Conservation (phyloP, 23 red algal species). For the Pyropia haitanensis region DNA sequence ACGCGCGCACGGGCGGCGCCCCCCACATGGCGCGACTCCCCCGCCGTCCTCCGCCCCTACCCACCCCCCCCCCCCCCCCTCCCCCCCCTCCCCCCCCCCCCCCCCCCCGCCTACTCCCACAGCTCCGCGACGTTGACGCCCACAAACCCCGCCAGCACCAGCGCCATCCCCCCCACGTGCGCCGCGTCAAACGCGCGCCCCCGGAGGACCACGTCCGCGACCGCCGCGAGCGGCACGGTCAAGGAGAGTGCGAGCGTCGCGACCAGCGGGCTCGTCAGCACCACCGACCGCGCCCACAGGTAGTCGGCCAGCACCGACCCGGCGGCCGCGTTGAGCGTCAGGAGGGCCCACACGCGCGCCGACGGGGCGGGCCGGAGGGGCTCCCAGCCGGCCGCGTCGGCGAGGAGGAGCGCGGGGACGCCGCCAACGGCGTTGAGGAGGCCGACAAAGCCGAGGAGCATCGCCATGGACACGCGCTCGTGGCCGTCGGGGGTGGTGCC, state of each 20-base stretch:
- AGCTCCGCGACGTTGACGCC: constrained; percentile 22
- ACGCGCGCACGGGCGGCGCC: too few species aligned
- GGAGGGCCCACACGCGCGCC: constrained; percentile 11
- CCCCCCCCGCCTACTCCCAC: too few species aligned
- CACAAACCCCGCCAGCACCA: constrained; percentile 63
- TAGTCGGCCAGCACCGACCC: constrained; percentile 88
- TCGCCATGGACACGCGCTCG: constrained; percentile 13
- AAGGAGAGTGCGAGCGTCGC: constrained; percentile 74
- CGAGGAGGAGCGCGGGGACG: constrained; percentile 34
- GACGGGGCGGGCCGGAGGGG: constrained; percentile 4
- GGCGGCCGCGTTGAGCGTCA: constrained; percentile 62
- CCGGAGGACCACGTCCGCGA: constrained; percentile 35
- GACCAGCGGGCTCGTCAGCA: constrained; percentile 66
- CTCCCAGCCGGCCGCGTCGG: constrained; percentile 43
- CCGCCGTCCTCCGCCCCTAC: too few species aligned
- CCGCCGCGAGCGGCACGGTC: constrained; percentile 63
- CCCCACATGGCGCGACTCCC: too few species aligned
- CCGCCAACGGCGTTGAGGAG: constrained; percentile 5
- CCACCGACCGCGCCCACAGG: constrained; percentile 83
- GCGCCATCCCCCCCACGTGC: constrained; percentile 27
- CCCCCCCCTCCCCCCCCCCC: too few species aligned
- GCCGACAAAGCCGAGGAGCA: constrained; percentile 67
- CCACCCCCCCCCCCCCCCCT: too few species aligned
- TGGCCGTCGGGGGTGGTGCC: not conserved
- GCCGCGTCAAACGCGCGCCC: constrained; percentile 7